Evolutionary conservation across 2,329 filamentous ascomycete genomes (phyloP).

Genomic region (Neurospora sp.): DNA sequence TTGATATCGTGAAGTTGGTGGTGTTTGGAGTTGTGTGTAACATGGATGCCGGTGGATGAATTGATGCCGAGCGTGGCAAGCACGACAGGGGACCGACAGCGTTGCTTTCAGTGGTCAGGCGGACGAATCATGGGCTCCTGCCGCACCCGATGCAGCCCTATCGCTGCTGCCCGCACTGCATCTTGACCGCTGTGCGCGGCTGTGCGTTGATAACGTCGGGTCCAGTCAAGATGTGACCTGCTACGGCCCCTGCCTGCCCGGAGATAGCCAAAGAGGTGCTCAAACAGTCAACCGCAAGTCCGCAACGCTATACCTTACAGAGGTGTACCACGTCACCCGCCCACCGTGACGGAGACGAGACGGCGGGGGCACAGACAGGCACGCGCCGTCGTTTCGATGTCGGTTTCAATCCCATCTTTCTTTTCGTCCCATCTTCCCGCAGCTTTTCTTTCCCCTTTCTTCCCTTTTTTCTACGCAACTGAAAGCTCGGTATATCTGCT

Average conservation of each 20-base stretch:
- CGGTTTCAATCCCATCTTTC: not conserved
- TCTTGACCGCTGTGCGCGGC: not conserved
- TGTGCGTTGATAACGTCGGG: not conserved
- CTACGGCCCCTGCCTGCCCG: not conserved
- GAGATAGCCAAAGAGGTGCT: not conserved
- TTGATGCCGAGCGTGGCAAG: not conserved
- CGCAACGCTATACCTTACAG: not conserved
- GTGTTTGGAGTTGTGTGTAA: not conserved
- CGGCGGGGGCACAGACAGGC: not conserved
- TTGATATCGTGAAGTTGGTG: not conserved
- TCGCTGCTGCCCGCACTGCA: not conserved
- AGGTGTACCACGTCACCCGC: not conserved
- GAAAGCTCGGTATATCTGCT: not conserved
- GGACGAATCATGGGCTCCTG: not conserved
- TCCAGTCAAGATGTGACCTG: not conserved
- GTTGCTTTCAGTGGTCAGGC: not conserved
- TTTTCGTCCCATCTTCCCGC: not conserved
- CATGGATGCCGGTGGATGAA: not conserved
- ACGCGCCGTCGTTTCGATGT: not conserved
- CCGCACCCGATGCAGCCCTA: not conserved
- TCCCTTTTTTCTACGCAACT: not conserved
- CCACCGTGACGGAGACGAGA: not conserved
- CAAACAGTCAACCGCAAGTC: not conserved
- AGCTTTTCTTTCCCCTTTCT: not conserved
- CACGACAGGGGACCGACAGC: not conserved